Conservation (phyloP, 441 rosid genomes). For the Brassica balearica region DNA sequence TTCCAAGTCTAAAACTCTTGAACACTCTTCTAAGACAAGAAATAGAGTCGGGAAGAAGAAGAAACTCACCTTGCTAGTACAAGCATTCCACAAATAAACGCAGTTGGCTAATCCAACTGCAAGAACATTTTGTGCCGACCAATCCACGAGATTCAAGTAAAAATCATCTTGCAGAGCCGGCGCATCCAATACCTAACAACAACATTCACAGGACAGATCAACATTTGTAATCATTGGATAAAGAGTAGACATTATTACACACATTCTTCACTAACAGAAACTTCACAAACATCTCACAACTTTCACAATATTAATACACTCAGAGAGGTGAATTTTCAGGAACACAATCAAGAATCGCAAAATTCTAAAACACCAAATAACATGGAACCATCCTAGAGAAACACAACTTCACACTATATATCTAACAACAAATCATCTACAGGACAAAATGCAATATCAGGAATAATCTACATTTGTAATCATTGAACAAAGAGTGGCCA, state of each 20-base stretch:
- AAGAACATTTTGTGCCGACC: conserved; percentile 92
- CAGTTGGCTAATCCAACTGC: conserved; percentile 95
- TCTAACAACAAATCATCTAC: no score
- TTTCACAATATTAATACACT: background rate
- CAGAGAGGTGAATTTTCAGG: background rate
- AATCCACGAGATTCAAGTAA: conserved; percentile 93
- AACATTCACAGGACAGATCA: conserved; percentile 12
- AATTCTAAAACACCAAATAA: background rate
- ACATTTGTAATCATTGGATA: background rate
- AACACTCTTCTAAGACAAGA: background rate
- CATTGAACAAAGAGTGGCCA: no score
- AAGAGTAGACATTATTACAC: background rate
- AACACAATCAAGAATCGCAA: no score
- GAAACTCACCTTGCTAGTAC: conserved; percentile 84
- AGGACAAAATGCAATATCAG: no score
- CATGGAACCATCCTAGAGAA: conserved; percentile 6
- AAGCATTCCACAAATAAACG: conserved; percentile 98
- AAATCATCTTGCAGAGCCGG: conserved; percentile 98
- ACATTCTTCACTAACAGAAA: background rate
- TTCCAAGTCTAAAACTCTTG: conserved; percentile 11
- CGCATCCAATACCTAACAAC: conserved; percentile 87
- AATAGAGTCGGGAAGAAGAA: background rate
- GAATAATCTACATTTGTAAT: no score
- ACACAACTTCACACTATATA: background rate
- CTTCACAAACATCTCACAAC: conserved; percentile 18